Base-by-base conservation (phyloP, 2,329 filamentous ascomycete species). In the Colletotrichum limetticola region DNA sequence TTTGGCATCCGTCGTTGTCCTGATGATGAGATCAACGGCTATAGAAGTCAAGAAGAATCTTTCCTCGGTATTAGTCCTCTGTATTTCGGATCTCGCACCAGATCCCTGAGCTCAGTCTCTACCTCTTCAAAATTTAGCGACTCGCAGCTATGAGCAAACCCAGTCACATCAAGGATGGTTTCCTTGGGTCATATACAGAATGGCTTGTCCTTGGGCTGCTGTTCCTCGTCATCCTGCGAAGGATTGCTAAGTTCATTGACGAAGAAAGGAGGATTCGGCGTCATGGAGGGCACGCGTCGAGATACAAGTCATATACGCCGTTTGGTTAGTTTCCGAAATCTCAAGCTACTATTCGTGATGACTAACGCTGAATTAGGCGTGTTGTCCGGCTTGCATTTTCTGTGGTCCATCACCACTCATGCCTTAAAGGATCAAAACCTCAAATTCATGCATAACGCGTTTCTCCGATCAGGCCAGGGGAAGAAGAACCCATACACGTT, bases 351-450 rank as follows among this genome's bases (percentile, higher is more conserved):
- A n/a, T 46, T 8, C 19, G 2, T 46, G 42, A 16, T 16, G 19
- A 46, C 42, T 46, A 46, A 46, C 19, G 16, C 8, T 6, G n/a
- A 46, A n/a, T 6, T 24, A 59, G 57, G 32, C 22, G 22, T 59
- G 2, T 1, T 59, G 26, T 59, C 57, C 4, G 57, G 57, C 57
- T 35, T 59, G 9, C 57, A 59, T 22, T 69, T 69, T 8, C 32
- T 53, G 1, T 52, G 26, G 22, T 55, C 37, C 14, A 69, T 69
- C 26, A 65, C 67, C 8, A 19, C 59, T 14, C 5, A 65, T 9
- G 67, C 67, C n/a, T 26, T 42, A 37, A 28, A n/a, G 32, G 60
- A 69, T 4, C 28, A 69, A 7, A 69, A 65, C 5, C 46, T 69
- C 37, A 64, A 69, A 9, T 69, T 65, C 22, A 64, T 65, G 67